phyloP scores from a whole-genome alignment of 345 rosid genomes.

The Rhizophora mangle region DNA sequence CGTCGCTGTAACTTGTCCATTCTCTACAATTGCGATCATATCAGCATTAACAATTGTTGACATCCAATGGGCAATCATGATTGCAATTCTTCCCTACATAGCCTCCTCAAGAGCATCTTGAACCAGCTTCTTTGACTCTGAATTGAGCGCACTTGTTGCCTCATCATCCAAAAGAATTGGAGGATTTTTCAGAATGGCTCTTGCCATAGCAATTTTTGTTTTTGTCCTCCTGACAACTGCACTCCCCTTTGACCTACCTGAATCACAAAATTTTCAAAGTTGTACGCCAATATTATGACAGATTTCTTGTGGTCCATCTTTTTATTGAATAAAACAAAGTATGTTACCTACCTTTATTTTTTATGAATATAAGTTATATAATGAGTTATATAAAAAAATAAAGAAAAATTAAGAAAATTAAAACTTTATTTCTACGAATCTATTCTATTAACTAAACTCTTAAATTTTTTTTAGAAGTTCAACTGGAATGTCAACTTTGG shows the following conservation, averaged over 20 bases:
- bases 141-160: constrained; percentile 71
- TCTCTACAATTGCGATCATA: constrained; percentile 49
- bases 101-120: constrained; percentile 64
- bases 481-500: no score
- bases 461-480: no score
- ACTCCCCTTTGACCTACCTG: constrained; percentile 68
- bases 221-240: constrained; percentile 70
- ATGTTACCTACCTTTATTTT: no score
- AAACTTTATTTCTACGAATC: no score
- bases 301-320: neutral
- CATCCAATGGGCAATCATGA: constrained; percentile 60
- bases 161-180: constrained; percentile 66
- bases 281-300: no score
- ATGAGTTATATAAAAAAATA: no score
- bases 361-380: no score
- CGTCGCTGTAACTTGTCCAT: constrained; percentile 53
- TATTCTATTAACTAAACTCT: no score
- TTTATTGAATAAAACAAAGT: neutral
- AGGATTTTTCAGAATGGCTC: constrained; percentile 63
- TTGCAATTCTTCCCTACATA: constrained; percentile 54
- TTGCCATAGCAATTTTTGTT: constrained; percentile 63
- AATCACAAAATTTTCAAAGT: no score
- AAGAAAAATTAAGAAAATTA: no score
- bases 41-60: constrained; percentile 57
- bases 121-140: constrained; percentile 57